Conservation (phyloP, 2,329 filamentous ascomycete genomes). For the Diplodia intermedia region DNA sequence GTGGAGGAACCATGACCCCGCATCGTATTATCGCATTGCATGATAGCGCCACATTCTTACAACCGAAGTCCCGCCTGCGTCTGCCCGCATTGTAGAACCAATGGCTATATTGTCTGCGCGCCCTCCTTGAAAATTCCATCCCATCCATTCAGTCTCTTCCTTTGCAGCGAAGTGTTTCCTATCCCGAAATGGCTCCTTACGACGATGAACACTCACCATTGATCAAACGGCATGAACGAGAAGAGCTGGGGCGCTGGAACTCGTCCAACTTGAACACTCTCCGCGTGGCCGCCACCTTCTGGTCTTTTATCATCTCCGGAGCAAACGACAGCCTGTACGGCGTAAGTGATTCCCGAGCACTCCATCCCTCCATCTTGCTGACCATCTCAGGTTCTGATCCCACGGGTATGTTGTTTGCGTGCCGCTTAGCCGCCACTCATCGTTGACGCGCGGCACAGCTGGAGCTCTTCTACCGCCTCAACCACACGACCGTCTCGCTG, state of each 20-base stretch:
- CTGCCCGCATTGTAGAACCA: neutral
- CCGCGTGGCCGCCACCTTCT: conserved; percentile 65
- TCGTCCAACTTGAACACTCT: conserved; percentile 56
- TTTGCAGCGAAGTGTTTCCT: neutral
- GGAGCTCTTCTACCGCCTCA: conserved; percentile 67
- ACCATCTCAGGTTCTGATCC: conserved; percentile 52
- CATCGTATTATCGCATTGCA: neutral
- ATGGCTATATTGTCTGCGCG: neutral
- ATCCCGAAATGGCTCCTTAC: neutral
- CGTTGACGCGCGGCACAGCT: conserved; percentile 51
- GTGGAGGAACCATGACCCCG: neutral
- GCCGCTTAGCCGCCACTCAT: neutral
- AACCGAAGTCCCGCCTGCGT: neutral
- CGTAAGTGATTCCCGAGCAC: conserved; percentile 49
- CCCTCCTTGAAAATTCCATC: neutral
- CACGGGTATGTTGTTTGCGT: conserved; percentile 49
- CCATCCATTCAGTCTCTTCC: neutral
- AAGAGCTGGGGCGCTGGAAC: neutral
- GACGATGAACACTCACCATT: neutral
- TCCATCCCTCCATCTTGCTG: neutral
- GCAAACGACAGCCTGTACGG: conserved; percentile 72
- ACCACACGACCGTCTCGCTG: conserved; percentile 69
- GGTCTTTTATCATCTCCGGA: conserved; percentile 70
- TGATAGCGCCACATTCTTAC: neutral
- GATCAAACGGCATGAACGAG: neutral